phyloP scores from a whole-genome alignment of 2,329 filamentous ascomycete genomes.

The Domatiomyces catenatus region DNA sequence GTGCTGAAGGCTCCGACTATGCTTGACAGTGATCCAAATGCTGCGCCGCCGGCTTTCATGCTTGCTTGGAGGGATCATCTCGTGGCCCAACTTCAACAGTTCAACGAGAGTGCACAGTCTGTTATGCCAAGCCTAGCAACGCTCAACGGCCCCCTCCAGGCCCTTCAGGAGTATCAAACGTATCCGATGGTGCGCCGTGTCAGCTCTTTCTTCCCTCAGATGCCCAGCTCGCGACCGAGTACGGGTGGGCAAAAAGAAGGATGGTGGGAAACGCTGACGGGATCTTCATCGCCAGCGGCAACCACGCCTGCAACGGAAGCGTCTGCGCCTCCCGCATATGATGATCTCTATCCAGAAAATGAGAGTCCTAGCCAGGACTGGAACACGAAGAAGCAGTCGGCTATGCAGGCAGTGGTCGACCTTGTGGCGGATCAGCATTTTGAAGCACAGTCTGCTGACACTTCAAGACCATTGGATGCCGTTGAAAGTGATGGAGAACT shows the following conservation, averaged over 20 bases:
- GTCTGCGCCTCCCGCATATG: constrained; percentile 56
- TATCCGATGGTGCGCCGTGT: constrained; percentile 58
- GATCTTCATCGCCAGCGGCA: constrained; percentile 31
- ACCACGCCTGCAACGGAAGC: neutral
- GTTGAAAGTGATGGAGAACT: constrained; percentile 24
- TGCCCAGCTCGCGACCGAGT: constrained; percentile 37
- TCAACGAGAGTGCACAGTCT: constrained; percentile 56
- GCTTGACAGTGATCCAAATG: neutral
- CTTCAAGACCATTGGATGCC: constrained; percentile 22
- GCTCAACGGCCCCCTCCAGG: constrained; percentile 41
- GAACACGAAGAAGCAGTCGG: constrained; percentile 29
- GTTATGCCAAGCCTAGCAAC: constrained; percentile 46
- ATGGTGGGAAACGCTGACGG: constrained; percentile 55
- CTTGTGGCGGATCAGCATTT: constrained; percentile 32
- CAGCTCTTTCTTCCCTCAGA: constrained; percentile 56
- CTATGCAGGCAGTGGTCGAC: constrained; percentile 29
- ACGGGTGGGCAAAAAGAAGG: constrained; percentile 29
- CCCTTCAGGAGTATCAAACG: constrained; percentile 57
- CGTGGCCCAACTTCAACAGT: constrained; percentile 56
- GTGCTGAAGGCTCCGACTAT: too few relatives aligned
- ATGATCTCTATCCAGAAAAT: constrained; percentile 55
- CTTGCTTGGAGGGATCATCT: constrained; percentile 60
- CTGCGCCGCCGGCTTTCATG: constrained; percentile 43
- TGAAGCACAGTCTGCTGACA: constrained; percentile 3
- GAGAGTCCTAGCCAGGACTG: constrained; percentile 24